Evolutionary conservation across 768 basidiomycete species (phyloP).

Genomic region (Cyclocybe aegerita): DNA sequence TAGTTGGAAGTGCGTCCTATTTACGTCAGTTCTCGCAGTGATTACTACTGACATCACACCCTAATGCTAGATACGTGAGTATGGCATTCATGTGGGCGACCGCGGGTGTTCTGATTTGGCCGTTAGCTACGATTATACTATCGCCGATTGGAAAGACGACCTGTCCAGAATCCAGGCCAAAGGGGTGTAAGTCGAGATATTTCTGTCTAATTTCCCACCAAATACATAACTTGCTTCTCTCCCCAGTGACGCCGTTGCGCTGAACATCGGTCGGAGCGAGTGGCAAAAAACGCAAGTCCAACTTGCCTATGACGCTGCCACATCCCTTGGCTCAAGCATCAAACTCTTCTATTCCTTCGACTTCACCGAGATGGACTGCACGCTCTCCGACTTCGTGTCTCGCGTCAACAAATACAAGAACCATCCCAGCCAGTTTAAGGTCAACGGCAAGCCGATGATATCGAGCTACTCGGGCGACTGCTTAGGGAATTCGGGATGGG

Average conservation of each 20-base stretch:
- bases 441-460: constrained; percentile 53
- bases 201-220: too few relatives aligned
- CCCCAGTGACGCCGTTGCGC: constrained; percentile 55
- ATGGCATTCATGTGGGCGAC: too few relatives aligned
- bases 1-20: neutral
- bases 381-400: constrained; percentile 38
- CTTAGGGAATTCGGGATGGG: constrained; percentile 53
- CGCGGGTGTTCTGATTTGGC: neutral
- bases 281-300: constrained; percentile 51
- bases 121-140: constrained; percentile 37
- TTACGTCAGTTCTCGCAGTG: neutral
- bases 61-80: constrained; percentile 30
- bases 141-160: constrained; percentile 40
- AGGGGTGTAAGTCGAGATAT: constrained; percentile 35
- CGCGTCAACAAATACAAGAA: constrained; percentile 44
- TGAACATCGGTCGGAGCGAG: constrained; percentile 57
- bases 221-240: constrained; percentile 13
- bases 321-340: constrained; percentile 36
- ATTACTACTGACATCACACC: too few relatives aligned
- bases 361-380: constrained; percentile 51
- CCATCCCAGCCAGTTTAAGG: constrained; percentile 55
- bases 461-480: constrained; percentile 64
- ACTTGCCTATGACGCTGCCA: constrained; percentile 52
- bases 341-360: constrained; percentile 62
- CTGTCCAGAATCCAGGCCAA: constrained; percentile 38